A percentile compares a stretch with the other conserved stretches of the same genome.
Evolutionary conservation across 73 alveolate species (phyloP).

Genomic region (Uronychia binucleata): DNA sequence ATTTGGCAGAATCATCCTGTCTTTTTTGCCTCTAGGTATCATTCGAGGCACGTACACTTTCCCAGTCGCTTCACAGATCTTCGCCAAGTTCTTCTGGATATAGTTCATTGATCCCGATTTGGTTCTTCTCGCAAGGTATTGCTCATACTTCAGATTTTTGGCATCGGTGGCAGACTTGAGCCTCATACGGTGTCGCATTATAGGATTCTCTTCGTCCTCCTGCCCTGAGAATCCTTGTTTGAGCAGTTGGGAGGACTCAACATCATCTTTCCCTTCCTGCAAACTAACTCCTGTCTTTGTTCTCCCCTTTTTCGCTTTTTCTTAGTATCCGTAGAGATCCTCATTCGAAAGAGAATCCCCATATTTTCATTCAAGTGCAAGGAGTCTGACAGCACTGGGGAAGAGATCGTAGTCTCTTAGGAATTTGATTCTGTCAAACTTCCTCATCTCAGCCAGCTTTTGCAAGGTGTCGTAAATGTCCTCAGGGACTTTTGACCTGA

Average conservation of each 20-base stretch:
- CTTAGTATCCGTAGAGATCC: slow-evolving; percentile 67
- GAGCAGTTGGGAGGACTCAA: not conserved
- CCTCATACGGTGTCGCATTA: slow-evolving; percentile 2
- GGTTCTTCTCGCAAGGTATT: slow-evolving; percentile 9
- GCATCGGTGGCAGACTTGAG: slow-evolving; percentile 23
- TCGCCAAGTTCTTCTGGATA: not conserved
- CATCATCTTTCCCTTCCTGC: not conserved
- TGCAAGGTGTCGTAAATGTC: slow-evolving; percentile 75
- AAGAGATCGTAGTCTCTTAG: slow-evolving; percentile 64
- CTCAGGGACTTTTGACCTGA: slow-evolving; percentile 77
- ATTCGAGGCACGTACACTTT: not conserved
- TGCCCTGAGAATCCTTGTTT: not conserved
- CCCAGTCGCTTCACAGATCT: slow-evolving; percentile 1
- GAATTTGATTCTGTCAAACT: slow-evolving; percentile 60
- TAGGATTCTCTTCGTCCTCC: not conserved
- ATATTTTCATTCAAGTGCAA: slow-evolving; percentile 69
- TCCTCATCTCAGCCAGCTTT: slow-evolving; percentile 71
- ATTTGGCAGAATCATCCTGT: slow-evolving; percentile 41
- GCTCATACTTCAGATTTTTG: slow-evolving; percentile 9
- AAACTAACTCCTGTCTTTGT: not conserved
- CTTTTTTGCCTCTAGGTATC: slow-evolving; percentile 15
- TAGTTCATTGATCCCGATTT: slow-evolving; percentile 17
- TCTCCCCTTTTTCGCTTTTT: no score
- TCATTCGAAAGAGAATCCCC: slow-evolving; percentile 68
- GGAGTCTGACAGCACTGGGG: slow-evolving; percentile 49